phyloP scores from a whole-genome alignment of 164 flowering plant genomes.

The Amborella trichopoda region DNA sequence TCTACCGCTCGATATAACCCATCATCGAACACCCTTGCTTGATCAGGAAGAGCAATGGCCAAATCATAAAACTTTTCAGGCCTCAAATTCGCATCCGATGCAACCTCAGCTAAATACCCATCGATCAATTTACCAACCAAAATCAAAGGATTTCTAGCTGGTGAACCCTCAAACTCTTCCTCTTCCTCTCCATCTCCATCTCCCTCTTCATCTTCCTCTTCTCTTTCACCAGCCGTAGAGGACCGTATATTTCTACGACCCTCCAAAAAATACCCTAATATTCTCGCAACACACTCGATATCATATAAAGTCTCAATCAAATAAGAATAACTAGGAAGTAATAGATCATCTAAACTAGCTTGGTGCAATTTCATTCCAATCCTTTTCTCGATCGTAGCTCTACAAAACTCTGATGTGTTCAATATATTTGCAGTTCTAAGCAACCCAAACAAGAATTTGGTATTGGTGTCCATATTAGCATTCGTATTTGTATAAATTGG shows the following conservation, averaged over 20 bases:
- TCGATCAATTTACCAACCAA: conserved; percentile 85
- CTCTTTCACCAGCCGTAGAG: conserved; percentile 12
- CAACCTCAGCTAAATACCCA: conserved; percentile 80
- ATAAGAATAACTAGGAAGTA: conserved; percentile 78
- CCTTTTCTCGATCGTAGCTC: conserved; percentile 45
- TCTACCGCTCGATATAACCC: conserved; percentile 93
- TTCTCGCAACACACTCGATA: conserved; percentile 69
- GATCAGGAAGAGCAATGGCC: conserved; percentile 61
- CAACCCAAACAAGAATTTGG: conserved; percentile 53
- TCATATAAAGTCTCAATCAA: conserved; percentile 75
- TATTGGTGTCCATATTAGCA: conserved; percentile 20
- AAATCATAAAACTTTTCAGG: conserved; percentile 57
- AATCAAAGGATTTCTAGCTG: conserved; percentile 32
- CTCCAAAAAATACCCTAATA: conserved; percentile 39
- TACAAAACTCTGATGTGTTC: conserved; percentile 38
- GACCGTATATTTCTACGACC: no score
- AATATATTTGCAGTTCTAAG: conserved; percentile 62
- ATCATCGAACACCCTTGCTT: conserved; percentile 68
- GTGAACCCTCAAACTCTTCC: conserved; percentile 19
- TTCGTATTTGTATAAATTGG: background rate
- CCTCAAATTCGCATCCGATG: conserved; percentile 78
- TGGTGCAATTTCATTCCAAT: conserved; percentile 55
- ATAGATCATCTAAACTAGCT: conserved; percentile 69
- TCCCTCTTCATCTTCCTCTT: background rate
- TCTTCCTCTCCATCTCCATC: conserved; percentile 11